A percentile compares a stretch with the other conserved stretches of the same genome.
phyloP scores from a whole-genome alignment of 2,329 filamentous ascomycete genomes.

The Fusarium metavorans region DNA sequence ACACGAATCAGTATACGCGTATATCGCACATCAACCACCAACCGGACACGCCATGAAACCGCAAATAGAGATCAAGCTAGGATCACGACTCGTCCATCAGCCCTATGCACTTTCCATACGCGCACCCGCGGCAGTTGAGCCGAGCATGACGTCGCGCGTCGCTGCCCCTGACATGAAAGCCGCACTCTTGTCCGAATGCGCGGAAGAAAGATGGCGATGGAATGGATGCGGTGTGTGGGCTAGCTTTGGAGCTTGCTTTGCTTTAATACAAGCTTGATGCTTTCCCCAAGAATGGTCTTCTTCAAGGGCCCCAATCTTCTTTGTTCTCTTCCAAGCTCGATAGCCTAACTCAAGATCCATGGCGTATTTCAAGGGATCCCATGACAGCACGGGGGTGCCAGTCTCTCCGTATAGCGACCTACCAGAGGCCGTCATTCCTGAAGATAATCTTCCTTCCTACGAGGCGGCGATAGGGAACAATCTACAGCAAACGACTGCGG shows the following conservation, averaged over 20 bases:
- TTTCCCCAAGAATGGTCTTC: not conserved
- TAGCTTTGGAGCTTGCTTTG: not conserved
- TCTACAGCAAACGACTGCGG: slow-evolving; percentile 10
- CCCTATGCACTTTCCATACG: slow-evolving; percentile 11
- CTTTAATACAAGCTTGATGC: not conserved
- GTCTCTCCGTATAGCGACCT: slow-evolving; percentile 22
- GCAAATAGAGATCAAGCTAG: not conserved
- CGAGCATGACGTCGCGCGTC: not conserved
- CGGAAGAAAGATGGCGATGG: not conserved
- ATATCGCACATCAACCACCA: slow-evolving; percentile 7
- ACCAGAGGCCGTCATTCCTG: slow-evolving; percentile 14
- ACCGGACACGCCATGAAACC: not conserved
- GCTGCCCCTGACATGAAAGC: not conserved
- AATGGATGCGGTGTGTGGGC: not conserved
- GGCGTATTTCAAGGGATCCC: not conserved
- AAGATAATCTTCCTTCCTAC: slow-evolving; percentile 24
- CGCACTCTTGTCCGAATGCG: not conserved
- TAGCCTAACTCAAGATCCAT: slow-evolving; percentile 6
- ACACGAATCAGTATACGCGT: slow-evolving; percentile 24
- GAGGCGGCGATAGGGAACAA: slow-evolving; percentile 12
- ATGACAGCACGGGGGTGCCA: not conserved
- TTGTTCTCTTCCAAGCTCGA: not conserved
- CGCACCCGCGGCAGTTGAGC: not conserved
- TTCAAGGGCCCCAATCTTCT: not conserved
- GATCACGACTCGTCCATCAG: slow-evolving; percentile 8